Evolutionary conservation across 2,329 filamentous ascomycete genomes (phyloP), one percentile per base, ranked within the genome.

Genomic region (Curvularia spicifera): DNA sequence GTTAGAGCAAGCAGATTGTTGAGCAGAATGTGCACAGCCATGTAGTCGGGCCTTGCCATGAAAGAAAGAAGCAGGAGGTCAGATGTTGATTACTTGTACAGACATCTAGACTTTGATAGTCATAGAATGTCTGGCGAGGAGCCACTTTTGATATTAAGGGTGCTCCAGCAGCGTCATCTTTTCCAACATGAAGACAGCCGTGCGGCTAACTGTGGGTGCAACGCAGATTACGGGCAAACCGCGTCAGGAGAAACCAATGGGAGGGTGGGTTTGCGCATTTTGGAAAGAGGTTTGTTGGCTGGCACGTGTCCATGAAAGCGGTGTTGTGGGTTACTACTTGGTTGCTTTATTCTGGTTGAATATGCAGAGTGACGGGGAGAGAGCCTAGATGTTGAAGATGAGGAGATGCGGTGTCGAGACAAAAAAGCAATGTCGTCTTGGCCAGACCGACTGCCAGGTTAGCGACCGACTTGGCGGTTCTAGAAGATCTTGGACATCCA

Each of bases 401-500:
- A 12, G 8, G 29, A 31, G 29, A 31, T 20, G 35, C n/a, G 8
- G 26, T 40, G 47, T 40, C 35, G 15, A 24, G 24, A 29, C 26
- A 50, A 40, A 24, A 24, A 50, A 50, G 35, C 47, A 40, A 50
- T 20, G 6, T 24, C n/a, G n/a, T 13, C 26, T 28, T 18, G 18
- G 18, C 22, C 20, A 15, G 47, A 15, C 31, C 31, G 13, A 43
- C 15, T 8, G 31, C 31, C 13, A 35, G 35, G 20, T 42, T 51
- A 7, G 53, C 33, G 29, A n/a, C 18, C 28, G 39, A 31, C 45
- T 55, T 52, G 50, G 31, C 51, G 9, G 12, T 54, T 54, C 50
- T 54, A 44, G 55, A 54, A 56, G 33, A 35, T n/a, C 2, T 24
- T 20, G 22, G 42, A 37, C 8, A 33, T 49, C 31, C 26, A 46